Evolutionary conservation across 768 basidiomycete species (phyloP).

Genomic region (Amanita molliuscula): DNA sequence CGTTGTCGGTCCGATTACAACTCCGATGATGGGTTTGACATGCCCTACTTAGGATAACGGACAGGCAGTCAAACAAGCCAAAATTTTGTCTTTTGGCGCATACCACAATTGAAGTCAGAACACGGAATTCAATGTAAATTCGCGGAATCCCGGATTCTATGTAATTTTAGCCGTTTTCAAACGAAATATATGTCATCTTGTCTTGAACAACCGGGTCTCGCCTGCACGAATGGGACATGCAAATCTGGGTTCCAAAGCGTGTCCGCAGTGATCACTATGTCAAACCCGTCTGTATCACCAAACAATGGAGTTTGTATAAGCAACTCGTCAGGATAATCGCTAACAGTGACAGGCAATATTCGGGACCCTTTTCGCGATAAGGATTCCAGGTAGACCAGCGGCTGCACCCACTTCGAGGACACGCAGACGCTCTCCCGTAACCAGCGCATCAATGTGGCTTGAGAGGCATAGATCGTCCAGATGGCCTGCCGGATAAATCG

Average conservation of each 20-base stretch:
- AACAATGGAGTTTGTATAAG: slow-evolving; percentile 39
- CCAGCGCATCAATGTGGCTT: slow-evolving; percentile 11
- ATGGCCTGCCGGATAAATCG: slow-evolving; percentile 59
- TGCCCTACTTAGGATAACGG: slow-evolving; percentile 24
- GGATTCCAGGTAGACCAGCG: slow-evolving; percentile 64
- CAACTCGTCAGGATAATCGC: slow-evolving; percentile 62
- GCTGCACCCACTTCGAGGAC: slow-evolving; percentile 71
- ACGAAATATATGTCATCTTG: not conserved
- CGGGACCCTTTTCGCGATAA: slow-evolving; percentile 41
- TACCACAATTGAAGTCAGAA: not conserved
- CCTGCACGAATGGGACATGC: slow-evolving; percentile 39
- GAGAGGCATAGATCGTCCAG: slow-evolving; percentile 35
- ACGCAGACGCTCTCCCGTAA: slow-evolving; percentile 11
- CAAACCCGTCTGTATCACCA: slow-evolving; percentile 30
- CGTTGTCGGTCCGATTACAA: slow-evolving; percentile 12
- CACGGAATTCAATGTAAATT: not conserved
- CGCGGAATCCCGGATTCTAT: not conserved
- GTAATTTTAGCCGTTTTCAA: not conserved
- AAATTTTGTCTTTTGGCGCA: slow-evolving; percentile 37
- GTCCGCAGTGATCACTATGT: slow-evolving; percentile 63
- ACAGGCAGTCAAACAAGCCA: slow-evolving; percentile 28
- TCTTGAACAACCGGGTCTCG: slow-evolving; percentile 10
- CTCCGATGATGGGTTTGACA: not conserved
- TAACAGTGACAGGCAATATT: slow-evolving; percentile 37
- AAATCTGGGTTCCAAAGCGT: slow-evolving; percentile 67